Percentiles rank a stretch among this genome's conserved stretches.
phyloP scores from a whole-genome alignment of 2,329 filamentous ascomycete genomes.

The Paraphoma chrysanthemicola region DNA sequence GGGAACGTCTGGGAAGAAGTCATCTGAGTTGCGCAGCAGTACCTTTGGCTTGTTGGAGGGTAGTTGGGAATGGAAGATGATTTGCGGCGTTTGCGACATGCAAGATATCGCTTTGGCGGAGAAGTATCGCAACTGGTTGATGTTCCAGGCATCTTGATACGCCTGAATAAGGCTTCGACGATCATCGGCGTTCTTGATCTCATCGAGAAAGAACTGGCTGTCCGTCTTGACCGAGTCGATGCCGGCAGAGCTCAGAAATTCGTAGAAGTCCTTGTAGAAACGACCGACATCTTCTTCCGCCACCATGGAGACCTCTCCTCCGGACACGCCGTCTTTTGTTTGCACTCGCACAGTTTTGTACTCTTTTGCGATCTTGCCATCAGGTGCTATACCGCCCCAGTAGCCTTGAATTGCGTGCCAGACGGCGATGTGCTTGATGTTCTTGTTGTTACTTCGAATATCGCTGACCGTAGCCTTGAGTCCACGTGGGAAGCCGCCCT shows the following conservation, averaged over 20 bases:
- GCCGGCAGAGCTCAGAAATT: constrained; percentile 75
- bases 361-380: constrained; percentile 73
- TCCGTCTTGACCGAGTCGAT: constrained; percentile 93
- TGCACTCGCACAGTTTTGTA: constrained; percentile 75
- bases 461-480: constrained; percentile 73
- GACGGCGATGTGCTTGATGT: constrained; percentile 83
- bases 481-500: constrained; percentile 78
- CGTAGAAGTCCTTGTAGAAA: constrained; percentile 92
- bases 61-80: constrained; percentile 84
- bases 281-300: constrained; percentile 74
- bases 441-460: constrained; percentile 73
- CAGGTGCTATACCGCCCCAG: constrained; percentile 81
- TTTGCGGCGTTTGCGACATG: constrained; percentile 90
- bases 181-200: constrained; percentile 70
- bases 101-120: constrained; percentile 82
- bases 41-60: constrained; percentile 76
- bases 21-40: constrained; percentile 83
- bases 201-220: constrained; percentile 87
- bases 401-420: constrained; percentile 80
- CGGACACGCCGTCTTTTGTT: constrained; percentile 63
- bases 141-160: constrained; percentile 87
- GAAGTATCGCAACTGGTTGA: constrained; percentile 80
- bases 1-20: constrained; percentile 87
- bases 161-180: constrained; percentile 74
- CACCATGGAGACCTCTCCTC: constrained; percentile 74